These are phyloP conservation scores for Aspergillus sclerotiicarbonarius DNA, from an alignment of 495 filamentous ascomycete species.

Conservation along the genomic window DNA sequence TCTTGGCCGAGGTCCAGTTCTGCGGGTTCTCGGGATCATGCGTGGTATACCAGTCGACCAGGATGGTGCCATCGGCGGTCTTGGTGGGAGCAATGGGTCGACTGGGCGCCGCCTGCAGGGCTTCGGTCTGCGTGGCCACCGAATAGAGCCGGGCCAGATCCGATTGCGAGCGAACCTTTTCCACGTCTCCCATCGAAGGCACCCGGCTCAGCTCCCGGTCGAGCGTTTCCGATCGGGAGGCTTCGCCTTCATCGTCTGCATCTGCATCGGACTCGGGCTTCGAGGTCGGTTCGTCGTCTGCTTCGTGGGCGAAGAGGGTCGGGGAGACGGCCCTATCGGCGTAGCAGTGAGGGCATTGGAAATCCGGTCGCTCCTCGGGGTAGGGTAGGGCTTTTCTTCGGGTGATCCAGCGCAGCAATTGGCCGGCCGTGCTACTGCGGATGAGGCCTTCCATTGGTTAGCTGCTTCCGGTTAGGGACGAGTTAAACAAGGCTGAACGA, in stretches of 20 bases:
- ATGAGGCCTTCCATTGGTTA: not conserved
- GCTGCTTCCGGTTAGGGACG: too few species aligned
- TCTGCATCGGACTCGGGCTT: not conserved
- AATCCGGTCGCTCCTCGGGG: not conserved
- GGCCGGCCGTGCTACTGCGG: not conserved
- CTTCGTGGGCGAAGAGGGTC: not conserved
- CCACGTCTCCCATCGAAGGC: slow-evolving; percentile 1
- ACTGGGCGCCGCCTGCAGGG: not conserved
- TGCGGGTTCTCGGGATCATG: slow-evolving; percentile 41
- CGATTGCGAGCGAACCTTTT: slow-evolving; percentile 2
- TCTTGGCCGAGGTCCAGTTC: slow-evolving; percentile 37
- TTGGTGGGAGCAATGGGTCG: slow-evolving; percentile 3
- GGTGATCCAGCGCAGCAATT: slow-evolving; percentile 4
- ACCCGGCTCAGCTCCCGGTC: not conserved
- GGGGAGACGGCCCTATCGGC: not conserved
- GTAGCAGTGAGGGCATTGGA: slow-evolving; percentile 4
- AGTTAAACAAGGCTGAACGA: too few species aligned
- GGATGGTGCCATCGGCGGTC: slow-evolving; percentile 9
- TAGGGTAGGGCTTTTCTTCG: not conserved
- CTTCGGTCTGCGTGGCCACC: slow-evolving; percentile 4
- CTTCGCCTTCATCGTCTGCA: not conserved
- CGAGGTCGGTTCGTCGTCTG: not conserved
- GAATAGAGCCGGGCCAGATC: not conserved
- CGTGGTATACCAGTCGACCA: slow-evolving; percentile 38
- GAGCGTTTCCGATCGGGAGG: not conserved